A percentile compares a stretch with the other conserved stretches of the same genome.
Evolutionary conservation across 352 stramenopile genomes (phyloP).

Genomic region (Phytophthora pistaciae): DNA sequence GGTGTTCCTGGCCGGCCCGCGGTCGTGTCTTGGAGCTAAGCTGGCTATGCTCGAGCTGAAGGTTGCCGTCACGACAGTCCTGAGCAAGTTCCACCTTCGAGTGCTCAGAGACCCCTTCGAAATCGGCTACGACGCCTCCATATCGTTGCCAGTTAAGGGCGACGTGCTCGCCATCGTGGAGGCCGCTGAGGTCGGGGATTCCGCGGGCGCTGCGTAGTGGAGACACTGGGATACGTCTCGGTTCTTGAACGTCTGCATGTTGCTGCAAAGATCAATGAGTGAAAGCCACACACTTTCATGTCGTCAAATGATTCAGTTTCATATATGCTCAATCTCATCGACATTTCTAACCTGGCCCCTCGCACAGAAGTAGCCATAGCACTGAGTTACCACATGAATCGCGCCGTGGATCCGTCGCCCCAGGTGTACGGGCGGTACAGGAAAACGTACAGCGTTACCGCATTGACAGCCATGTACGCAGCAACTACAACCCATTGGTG

Average conservation of each 20-base stretch:
- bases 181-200: conserved; percentile 14
- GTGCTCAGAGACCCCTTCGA: conserved; percentile 38
- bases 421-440: conserved; percentile 75
- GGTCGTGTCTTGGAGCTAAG: conserved; percentile 68
- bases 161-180: conserved; percentile 38
- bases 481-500: conserved; percentile 49
- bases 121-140: conserved; percentile 48
- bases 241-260: conserved; percentile 2
- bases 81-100: conserved; percentile 48
- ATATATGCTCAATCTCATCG: background rate
- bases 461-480: conserved; percentile 72
- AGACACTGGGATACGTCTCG: background rate
- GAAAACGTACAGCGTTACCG: conserved; percentile 78
- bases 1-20: conserved; percentile 70
- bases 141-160: conserved; percentile 54
- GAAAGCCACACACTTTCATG: background rate
- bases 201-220: conserved; percentile 27
- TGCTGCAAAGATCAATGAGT: background rate
- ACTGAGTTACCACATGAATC: conserved; percentile 88
- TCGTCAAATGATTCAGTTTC: conserved; percentile 5
- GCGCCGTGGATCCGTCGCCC: conserved; percentile 78
- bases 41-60: conserved; percentile 75
- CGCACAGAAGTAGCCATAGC: too few relatives aligned
- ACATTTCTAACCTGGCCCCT: conserved; percentile 7
- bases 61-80: conserved; percentile 49